Evolutionary conservation across 345 rosid genomes (phyloP), one percentile per base, ranked within the genome.

Genomic region (Dipteronia dyeriana): DNA sequence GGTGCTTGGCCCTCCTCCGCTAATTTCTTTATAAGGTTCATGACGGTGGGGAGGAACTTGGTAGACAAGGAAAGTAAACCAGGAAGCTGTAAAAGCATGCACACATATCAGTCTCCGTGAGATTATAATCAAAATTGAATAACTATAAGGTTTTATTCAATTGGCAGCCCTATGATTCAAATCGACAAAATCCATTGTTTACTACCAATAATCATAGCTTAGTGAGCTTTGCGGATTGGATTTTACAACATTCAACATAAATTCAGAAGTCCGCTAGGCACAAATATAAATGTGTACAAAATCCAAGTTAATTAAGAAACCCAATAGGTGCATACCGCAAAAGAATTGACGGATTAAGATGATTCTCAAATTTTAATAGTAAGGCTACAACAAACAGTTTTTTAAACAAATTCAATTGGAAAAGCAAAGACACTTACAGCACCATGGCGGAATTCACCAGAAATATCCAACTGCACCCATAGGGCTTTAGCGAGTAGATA

Each of bases 391-490:
- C 45, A 9, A 17, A 61, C 16, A 5, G 66, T 10, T 29, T 31
- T 54, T 16, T 7, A 17, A 29, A 62, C 45, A 17, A 71, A 29
- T 14, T 34, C 41, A 14, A 10, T 13, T n/a, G 11, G 11, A 22
- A 5, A 11, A 68, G 19, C 22, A 4, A 12, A 1, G 29, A 78
- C 25, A 96, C 98, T 88, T 79, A 97, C 99, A 83, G 90, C 89
- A 45, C 99, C 99, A 76, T 92, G 76, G 51, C 80, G 91, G 86
- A 97, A 97, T 85, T 88, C 97, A 56, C 91, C 94, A 16, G 98
- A 79, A 76, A 97, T 81, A 79, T 97, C 94, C 68, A 94, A 85
- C 82, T 94, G 99, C 84, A 90, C 96, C 99, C 99, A 97, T 38
- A 94, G 84, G 80, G 99, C 98, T 87, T 94, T 97, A 67, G 79